These are phyloP conservation scores for Pleurotus djamor DNA, from an alignment of 768 basidiomycete species.

Conservation along the genomic window DNA sequence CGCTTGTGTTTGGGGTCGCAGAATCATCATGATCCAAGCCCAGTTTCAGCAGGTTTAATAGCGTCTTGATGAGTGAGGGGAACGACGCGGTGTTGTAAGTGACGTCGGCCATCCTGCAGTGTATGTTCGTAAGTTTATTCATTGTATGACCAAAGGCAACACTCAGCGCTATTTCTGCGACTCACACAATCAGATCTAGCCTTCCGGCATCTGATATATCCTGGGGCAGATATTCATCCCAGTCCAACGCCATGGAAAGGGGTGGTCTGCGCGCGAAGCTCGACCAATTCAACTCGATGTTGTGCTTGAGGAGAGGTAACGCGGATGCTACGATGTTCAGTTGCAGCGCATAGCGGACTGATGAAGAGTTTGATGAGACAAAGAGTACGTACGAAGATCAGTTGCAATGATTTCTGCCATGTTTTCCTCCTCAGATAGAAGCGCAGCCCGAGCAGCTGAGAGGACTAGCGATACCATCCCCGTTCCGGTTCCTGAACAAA, in stretches of 20 bases:
- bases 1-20: no score
- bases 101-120: constrained; percentile 85
- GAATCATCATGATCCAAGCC: no score
- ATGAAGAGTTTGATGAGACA: not conserved
- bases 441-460: constrained; percentile 48
- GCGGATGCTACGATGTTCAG: constrained; percentile 58
- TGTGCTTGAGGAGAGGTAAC: constrained; percentile 73
- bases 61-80: constrained; percentile 69
- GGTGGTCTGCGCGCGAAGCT: constrained; percentile 26
- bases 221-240: constrained; percentile 57
- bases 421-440: constrained; percentile 11
- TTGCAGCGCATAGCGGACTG: not conserved
- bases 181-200: constrained; percentile 73
- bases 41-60: constrained; percentile 20
- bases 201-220: constrained; percentile 31
- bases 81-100: constrained; percentile 91
- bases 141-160: no score
- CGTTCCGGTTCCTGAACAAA: constrained; percentile 69
- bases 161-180: constrained; percentile 6
- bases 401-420: constrained; percentile 52
- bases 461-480: constrained; percentile 77
- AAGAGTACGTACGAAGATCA: constrained; percentile 62
- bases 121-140: no score
- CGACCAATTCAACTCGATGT: constrained; percentile 47
- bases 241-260: constrained; percentile 57